Percentiles rank a stretch among this genome's conserved stretches.
phyloP scores from a whole-genome alignment of 345 rosid species.

The Rhizophora apiculata region DNA sequence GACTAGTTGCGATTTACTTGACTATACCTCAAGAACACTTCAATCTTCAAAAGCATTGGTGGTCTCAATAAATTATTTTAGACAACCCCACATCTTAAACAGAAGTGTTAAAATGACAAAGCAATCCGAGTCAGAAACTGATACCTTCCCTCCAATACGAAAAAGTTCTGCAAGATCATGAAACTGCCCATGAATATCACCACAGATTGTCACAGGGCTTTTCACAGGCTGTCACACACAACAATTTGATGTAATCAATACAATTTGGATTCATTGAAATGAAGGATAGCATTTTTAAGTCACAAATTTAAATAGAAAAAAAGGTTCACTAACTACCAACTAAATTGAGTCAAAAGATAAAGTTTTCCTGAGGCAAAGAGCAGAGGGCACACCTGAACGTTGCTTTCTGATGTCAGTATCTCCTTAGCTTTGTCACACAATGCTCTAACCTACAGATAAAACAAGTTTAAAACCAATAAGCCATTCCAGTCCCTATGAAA shows the following conservation, averaged over 20 bases:
- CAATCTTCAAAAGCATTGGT: conserved; percentile 28
- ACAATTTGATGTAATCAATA: neutral
- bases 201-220: conserved; percentile 96
- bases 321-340: neutral
- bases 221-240: conserved; percentile 63
- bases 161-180: conserved; percentile 99
- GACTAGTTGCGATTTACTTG: conserved; percentile 12
- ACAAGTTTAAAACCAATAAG: neutral
- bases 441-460: conserved; percentile 59
- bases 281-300: neutral
- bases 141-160: conserved; percentile 93
- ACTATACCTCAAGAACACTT: conserved; percentile 19
- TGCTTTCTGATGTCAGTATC: conserved; percentile 95
- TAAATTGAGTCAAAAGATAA: neutral
- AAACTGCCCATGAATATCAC: conserved; percentile 96
- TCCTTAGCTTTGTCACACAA: conserved; percentile 98
- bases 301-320: too few relatives aligned
- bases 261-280: neutral
- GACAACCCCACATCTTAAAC: conserved; percentile 27
- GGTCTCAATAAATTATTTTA: conserved; percentile 21
- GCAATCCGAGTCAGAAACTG: conserved; percentile 18
- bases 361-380: neutral
- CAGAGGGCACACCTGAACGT: conserved; percentile 68
- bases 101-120: conserved; percentile 16
- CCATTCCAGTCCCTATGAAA: neutral